phyloP scores from a whole-genome alignment of 2,329 filamentous ascomycete species.

The Hyphodiscus sp. region DNA sequence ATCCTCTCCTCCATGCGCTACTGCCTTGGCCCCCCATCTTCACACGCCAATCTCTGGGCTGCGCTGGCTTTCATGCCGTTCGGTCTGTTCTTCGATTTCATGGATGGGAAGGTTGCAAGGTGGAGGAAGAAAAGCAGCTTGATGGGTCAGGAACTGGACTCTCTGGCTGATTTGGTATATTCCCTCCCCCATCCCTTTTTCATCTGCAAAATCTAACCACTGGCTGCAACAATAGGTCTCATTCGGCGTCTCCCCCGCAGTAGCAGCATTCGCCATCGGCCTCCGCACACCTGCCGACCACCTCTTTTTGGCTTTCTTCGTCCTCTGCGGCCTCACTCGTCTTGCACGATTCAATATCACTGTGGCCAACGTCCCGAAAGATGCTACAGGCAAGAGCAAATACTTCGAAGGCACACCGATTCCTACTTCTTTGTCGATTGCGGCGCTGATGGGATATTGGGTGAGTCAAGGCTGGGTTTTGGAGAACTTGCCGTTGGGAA shows the following conservation, averaged over 20 bases:
- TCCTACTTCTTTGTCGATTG: constrained; percentile 78
- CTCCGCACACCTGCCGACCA: constrained; percentile 81
- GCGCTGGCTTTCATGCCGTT: constrained; percentile 86
- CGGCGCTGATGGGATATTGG: constrained; percentile 84
- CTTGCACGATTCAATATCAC: constrained; percentile 98
- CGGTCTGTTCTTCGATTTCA: constrained; percentile 94
- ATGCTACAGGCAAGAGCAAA: constrained; percentile 80
- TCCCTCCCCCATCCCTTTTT: background rate
- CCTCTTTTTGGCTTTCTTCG: constrained; percentile 74
- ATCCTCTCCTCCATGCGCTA: constrained; percentile 93
- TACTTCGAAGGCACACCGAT: constrained; percentile 98
- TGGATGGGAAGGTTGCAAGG: constrained; percentile 92
- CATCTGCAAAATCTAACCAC: background rate
- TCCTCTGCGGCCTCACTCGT: constrained; percentile 87
- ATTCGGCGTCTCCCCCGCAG: constrained; percentile 86
- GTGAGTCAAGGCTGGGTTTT: constrained; percentile 73
- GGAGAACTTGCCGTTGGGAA: constrained; percentile 70
- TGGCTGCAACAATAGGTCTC: constrained; percentile 61
- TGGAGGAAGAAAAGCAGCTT: constrained; percentile 96
- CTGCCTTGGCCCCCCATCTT: constrained; percentile 65
- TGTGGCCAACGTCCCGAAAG: constrained; percentile 81
- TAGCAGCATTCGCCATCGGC: constrained; percentile 81
- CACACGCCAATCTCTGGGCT: constrained; percentile 67
- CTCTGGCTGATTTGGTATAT: constrained; percentile 81
- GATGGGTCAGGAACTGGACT: constrained; percentile 97